Evolutionary conservation across 1,139 yeast species (phyloP).

Genomic region (Candida gigantensis): DNA sequence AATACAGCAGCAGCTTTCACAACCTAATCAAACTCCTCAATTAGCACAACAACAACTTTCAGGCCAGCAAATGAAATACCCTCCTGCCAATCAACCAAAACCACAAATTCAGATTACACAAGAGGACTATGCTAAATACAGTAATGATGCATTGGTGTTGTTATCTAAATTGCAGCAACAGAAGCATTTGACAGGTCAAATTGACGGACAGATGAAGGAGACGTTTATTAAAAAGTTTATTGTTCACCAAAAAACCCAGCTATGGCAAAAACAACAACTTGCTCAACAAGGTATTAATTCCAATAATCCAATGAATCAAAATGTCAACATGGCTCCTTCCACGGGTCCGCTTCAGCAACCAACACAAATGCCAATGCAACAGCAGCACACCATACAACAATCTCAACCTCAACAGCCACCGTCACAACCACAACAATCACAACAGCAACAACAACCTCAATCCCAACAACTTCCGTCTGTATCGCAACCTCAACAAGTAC

Average conservation of each 20-base stretch:
- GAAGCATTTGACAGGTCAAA: conserved; percentile 34
- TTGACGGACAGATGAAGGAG: conserved; percentile 36
- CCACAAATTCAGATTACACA: conserved; percentile 44
- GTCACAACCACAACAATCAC: conserved; percentile 15
- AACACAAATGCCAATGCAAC: conserved; percentile 10
- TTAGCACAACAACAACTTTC: conserved; percentile 3
- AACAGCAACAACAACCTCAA: conserved; percentile 18
- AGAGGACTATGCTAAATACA: conserved; percentile 44
- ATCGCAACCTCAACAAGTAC: conserved; percentile 12
- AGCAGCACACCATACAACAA: conserved; percentile 14
- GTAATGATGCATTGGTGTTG: conserved; percentile 43
- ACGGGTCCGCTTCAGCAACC: conserved; percentile 5
- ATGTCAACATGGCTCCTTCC: conserved; percentile 1
- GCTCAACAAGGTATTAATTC: conserved; percentile 4
- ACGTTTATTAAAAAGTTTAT: conserved; percentile 43
- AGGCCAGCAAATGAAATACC: conserved; percentile 13
- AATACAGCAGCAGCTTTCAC: no score
- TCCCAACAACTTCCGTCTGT: conserved; percentile 13
- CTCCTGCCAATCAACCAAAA: conserved; percentile 17
- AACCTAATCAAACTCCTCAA: conserved; percentile 5
- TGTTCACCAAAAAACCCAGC: conserved; percentile 40
- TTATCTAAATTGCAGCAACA: conserved; percentile 40
- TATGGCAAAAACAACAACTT: conserved; percentile 40
- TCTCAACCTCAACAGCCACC: conserved; percentile 15
- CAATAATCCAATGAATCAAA: conserved; percentile 1